Conservation (phyloP, 192 early-diverging fungal genomes). For the Pilaira anomala region DNA sequence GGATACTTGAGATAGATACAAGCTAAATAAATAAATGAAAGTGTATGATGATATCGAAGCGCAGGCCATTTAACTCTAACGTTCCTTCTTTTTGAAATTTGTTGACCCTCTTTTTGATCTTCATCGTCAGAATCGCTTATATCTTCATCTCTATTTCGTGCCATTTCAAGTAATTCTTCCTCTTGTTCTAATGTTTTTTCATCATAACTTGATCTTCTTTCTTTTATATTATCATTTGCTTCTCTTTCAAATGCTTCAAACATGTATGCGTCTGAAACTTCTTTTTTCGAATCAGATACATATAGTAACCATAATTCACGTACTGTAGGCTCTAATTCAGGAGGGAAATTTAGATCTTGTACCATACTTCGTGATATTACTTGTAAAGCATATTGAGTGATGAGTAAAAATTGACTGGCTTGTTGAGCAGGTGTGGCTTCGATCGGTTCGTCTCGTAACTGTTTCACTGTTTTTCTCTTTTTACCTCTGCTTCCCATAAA, state of each 20-base stretch:
- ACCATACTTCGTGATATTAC: constrained; percentile 14
- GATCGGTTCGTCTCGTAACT: neutral
- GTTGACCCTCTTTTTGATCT: neutral
- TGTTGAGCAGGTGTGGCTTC: neutral
- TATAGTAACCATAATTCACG: constrained; percentile 39
- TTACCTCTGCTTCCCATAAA: too few relatives aligned
- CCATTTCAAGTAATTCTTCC: neutral
- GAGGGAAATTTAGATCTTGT: constrained; percentile 25
- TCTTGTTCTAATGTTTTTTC: neutral
- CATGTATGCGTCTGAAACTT: constrained; percentile 1
- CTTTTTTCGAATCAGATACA: constrained; percentile 12
- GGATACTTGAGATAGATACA: constrained; percentile 27
- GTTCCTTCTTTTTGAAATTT: constrained; percentile 2
- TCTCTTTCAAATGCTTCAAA: neutral
- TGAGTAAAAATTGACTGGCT: neutral
- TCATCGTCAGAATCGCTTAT: neutral
- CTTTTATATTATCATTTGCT: neutral
- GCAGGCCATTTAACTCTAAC: neutral
- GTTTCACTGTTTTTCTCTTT: constrained; percentile 1
- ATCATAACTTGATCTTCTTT: neutral
- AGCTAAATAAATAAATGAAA: constrained; percentile 22
- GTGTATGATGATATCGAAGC: neutral
- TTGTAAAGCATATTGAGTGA: constrained; percentile 23
- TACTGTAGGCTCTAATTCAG: constrained; percentile 28
- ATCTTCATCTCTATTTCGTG: neutral